These are phyloP conservation scores for Voacanga thouarsii DNA, from an alignment of 257 asterid genomes.

Conservation along the genomic window DNA sequence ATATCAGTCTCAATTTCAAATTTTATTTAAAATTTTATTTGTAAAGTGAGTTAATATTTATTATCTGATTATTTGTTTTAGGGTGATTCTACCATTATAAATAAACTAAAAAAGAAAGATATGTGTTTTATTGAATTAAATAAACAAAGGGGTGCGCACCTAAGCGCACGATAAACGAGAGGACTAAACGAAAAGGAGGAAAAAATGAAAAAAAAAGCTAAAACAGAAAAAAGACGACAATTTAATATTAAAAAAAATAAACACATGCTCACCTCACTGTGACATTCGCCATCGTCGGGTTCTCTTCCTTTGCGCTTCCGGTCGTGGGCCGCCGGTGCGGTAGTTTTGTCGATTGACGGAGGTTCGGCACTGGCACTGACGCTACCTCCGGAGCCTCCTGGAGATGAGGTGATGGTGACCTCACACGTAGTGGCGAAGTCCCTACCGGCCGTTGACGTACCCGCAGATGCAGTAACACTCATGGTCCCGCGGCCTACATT, in stretches of 20 bases:
- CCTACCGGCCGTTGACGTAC: constrained; percentile 21
- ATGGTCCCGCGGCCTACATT: constrained; percentile 25
- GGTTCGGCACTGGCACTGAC: constrained; percentile 45
- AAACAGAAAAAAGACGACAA: neutral
- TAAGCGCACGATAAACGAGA: too few species aligned
- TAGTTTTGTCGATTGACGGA: constrained; percentile 11
- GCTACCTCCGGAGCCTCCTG: constrained; percentile 55
- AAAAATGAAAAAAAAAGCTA: too few species aligned
- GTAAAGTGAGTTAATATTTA: too few species aligned
- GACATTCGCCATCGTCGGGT: constrained; percentile 51
- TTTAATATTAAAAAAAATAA: too few species aligned
- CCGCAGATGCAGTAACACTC: constrained; percentile 23
- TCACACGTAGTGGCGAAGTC: constrained; percentile 45
- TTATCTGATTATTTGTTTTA: too few species aligned
- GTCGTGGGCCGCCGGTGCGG: constrained; percentile 24
- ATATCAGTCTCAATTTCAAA: too few species aligned
- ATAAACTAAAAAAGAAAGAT: too few species aligned
- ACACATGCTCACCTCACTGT: constrained; percentile 53
- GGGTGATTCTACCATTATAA: too few species aligned
- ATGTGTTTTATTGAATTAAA: too few species aligned
- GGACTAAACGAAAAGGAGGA: too few species aligned
- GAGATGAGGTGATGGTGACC: constrained; percentile 47
- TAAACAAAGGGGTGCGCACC: too few species aligned
- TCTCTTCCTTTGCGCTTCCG: constrained; percentile 68
- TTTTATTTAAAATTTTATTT: too few species aligned